Evolutionary conservation across 306 rosid genomes (phyloP).

Genomic region (Astragalus glycyphyllos): DNA sequence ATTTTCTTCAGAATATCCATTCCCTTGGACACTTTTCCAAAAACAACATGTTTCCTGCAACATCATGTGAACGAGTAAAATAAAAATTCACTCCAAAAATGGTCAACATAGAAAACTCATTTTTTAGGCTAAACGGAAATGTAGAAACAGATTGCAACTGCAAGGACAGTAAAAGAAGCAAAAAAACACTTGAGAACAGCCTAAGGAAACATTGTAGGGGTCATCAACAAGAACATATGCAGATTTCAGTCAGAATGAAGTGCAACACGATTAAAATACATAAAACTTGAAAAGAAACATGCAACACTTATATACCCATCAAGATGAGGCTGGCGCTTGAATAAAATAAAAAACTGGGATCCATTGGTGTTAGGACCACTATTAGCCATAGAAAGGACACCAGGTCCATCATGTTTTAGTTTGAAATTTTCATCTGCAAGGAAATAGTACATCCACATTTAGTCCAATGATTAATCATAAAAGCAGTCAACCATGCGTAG

Average conservation of each 20-base stretch:
- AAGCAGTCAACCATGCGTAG: conserved; percentile 28
- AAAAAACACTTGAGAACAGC: neutral
- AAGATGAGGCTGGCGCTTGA: conserved; percentile 90
- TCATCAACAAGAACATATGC: conserved; percentile 4
- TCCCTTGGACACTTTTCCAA: conserved; percentile 87
- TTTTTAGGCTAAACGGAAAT: conserved; percentile 14
- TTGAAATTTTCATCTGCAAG: conserved; percentile 88
- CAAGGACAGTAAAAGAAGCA: neutral
- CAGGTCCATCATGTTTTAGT: conserved; percentile 83
- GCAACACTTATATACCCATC: conserved; percentile 68
- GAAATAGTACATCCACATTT: conserved; percentile 25
- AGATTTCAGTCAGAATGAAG: conserved; percentile 11
- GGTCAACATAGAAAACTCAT: neutral
- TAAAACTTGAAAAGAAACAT: conserved; percentile 33
- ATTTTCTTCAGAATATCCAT: conserved; percentile 77
- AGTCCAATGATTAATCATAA: conserved; percentile 41
- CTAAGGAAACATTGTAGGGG: conserved; percentile 1
- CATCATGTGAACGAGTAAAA: conserved; percentile 27
- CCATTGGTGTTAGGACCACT: conserved; percentile 95
- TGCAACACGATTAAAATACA: conserved; percentile 2
- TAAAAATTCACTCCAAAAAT: conserved; percentile 18
- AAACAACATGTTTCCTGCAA: conserved; percentile 93
- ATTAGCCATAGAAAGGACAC: conserved; percentile 96
- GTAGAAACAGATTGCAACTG: neutral
- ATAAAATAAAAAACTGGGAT: conserved; percentile 90